Evolutionary conservation across 768 basidiomycete species (phyloP).

Genomic region (Hypholoma sublateritium): DNA sequence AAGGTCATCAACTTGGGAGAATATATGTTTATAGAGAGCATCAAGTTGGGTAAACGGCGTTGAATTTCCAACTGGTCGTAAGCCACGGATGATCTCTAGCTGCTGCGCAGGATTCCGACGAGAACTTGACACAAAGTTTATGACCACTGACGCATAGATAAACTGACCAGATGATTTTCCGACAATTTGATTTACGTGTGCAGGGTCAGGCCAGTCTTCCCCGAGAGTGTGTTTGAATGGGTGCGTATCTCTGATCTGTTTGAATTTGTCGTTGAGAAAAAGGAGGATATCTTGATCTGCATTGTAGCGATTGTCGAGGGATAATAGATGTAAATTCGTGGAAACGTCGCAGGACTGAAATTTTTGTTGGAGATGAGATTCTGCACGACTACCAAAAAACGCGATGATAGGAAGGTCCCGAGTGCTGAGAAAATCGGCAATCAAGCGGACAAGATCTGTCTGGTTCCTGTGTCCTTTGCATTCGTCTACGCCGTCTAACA

Average conservation of each 20-base stretch:
- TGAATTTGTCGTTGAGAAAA: background rate
- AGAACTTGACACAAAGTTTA: background rate
- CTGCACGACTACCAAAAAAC: background rate
- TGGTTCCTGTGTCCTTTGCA: slow-evolving; percentile 9
- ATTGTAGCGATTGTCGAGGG: background rate
- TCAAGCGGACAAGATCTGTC: background rate
- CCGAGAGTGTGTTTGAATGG: background rate
- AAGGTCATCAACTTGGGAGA: background rate
- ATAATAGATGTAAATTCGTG: background rate
- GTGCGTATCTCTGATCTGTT: slow-evolving; percentile 1
- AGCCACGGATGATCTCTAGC: background rate
- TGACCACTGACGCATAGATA: slow-evolving; percentile 6
- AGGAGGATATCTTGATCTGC: slow-evolving; percentile 3
- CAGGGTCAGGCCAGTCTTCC: background rate
- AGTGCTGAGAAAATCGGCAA: background rate
- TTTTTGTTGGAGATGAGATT: background rate
- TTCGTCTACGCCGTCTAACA: slow-evolving; percentile 27
- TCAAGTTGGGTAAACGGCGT: no score
- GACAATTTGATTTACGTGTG: background rate
- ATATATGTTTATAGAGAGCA: background rate
- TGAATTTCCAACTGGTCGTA: background rate
- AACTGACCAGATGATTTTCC: slow-evolving; percentile 6
- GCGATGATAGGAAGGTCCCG: slow-evolving; percentile 1
- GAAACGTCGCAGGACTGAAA: background rate
- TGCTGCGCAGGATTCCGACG: background rate